A percentile compares a stretch with the other conserved stretches of the same genome.
Conservation (phyloP, 306 rosid species). For the Cyclanthera cordifolia region DNA sequence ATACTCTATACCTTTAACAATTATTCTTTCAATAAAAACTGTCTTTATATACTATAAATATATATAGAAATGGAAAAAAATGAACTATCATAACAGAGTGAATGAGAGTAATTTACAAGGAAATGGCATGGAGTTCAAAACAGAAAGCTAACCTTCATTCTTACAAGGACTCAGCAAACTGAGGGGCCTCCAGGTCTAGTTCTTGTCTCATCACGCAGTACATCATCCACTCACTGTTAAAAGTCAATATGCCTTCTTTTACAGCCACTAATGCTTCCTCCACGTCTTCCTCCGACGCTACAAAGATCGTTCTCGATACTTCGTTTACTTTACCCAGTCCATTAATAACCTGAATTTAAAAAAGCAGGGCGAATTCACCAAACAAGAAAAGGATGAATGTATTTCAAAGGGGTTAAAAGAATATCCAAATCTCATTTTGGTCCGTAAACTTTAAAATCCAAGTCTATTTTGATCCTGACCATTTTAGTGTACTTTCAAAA, state of each 20-base stretch:
- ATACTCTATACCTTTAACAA: background rate
- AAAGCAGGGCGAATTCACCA: background rate
- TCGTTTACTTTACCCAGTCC: slow-evolving; percentile 34
- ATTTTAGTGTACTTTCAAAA: background rate
- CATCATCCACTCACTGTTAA: slow-evolving; percentile 76
- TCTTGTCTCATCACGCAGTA: slow-evolving; percentile 82
- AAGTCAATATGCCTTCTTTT: slow-evolving; percentile 57
- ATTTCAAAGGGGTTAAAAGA: background rate
- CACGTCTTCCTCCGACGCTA: slow-evolving; percentile 66
- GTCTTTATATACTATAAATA: background rate
- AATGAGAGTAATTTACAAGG: slow-evolving; percentile 6
- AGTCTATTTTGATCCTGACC: background rate
- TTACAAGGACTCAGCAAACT: slow-evolving; percentile 62
- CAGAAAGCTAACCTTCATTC: slow-evolving; percentile 10
- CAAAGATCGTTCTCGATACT: slow-evolving; percentile 46
- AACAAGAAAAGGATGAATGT: background rate
- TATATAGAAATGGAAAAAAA: background rate
- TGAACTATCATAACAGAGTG: background rate
- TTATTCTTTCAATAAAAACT: background rate
- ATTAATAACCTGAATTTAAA: slow-evolving; percentile 34
- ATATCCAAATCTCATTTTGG: background rate
- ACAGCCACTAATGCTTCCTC: slow-evolving; percentile 57
- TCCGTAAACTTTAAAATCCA: background rate
- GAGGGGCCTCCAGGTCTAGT: slow-evolving; percentile 66
- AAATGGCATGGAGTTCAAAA: background rate